Evolutionary conservation across 2,329 filamentous ascomycete species (phyloP).

Genomic region (Hortaea sp.): DNA sequence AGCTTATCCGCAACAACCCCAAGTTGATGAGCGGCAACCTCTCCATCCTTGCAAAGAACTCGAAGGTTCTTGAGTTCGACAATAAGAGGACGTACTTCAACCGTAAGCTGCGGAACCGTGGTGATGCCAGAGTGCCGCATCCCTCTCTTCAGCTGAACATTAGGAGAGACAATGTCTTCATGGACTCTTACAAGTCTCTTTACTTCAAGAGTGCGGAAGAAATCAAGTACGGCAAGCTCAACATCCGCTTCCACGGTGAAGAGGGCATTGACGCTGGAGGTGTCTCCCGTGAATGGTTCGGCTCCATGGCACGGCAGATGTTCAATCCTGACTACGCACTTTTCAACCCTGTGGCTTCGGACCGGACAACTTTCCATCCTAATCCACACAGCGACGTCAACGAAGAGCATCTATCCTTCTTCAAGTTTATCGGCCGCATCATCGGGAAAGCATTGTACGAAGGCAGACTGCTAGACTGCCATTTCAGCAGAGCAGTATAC

Average conservation of each 20-base stretch:
- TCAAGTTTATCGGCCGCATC: constrained; percentile 97
- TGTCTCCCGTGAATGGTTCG: constrained; percentile 98
- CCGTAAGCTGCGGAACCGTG: constrained; percentile 73
- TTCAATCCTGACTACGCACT: constrained; percentile 97
- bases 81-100: constrained; percentile 99
- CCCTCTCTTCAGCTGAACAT: constrained; percentile 78
- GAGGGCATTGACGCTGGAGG: constrained; percentile 96
- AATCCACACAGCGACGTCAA: constrained; percentile 92
- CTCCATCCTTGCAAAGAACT: constrained; percentile 91
- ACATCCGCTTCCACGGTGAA: constrained; percentile 92
- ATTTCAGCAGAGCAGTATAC: constrained; percentile 97
- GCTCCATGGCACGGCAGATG: constrained; percentile 94
- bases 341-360: constrained; percentile 92
- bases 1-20: constrained; percentile 91
- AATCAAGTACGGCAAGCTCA: constrained; percentile 98
- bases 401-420: constrained; percentile 91
- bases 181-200: constrained; percentile 95
- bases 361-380: constrained; percentile 96
- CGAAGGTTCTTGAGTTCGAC: constrained; percentile 96
- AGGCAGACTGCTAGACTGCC: constrained; percentile 88
- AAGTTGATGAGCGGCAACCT: constrained; percentile 99
- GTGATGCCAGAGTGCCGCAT: constrained; percentile 60
- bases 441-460: constrained; percentile 98
- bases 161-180: constrained; percentile 89
- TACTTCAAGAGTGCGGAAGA: constrained; percentile 96